Conservation (phyloP, 768 basidiomycete species). For the Kwoniella mangroviensis region DNA sequence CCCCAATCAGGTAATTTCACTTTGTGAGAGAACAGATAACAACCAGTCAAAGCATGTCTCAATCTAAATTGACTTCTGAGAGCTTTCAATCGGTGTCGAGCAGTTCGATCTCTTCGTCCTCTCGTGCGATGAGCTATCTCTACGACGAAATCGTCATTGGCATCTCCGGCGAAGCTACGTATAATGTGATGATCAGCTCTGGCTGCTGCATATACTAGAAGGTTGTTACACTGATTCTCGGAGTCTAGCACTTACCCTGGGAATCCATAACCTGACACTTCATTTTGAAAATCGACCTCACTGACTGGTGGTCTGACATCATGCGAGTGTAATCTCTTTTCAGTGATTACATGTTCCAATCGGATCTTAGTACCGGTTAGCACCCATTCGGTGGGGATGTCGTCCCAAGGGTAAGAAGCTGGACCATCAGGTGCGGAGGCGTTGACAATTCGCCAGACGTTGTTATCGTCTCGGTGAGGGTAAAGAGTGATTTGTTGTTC, state of each 20-base stretch:
- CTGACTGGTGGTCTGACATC: slow-evolving; percentile 92
- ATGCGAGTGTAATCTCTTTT: slow-evolving; percentile 91
- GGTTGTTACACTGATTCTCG: too few species aligned
- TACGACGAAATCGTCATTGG: slow-evolving; percentile 85
- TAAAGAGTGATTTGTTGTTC: slow-evolving; percentile 99
- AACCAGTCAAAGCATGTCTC: slow-evolving; percentile 82
- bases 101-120: slow-evolving; percentile 63
- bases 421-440: slow-evolving; percentile 63
- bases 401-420: slow-evolving; percentile 63
- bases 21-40: slow-evolving; percentile 97
- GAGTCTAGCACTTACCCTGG: too few species aligned
- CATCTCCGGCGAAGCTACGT: slow-evolving; percentile 72
- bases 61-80: slow-evolving; percentile 81
- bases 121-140: slow-evolving; percentile 75
- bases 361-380: slow-evolving; percentile 73
- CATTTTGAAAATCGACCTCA: slow-evolving; percentile 99
- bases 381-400: slow-evolving; percentile 68
- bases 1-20: slow-evolving; percentile 98
- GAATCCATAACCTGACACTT: slow-evolving; percentile 93
- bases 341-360: slow-evolving; percentile 76
- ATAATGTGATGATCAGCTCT: slow-evolving; percentile 4
- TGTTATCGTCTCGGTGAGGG: slow-evolving; percentile 96
- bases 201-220: too few species aligned
- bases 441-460: slow-evolving; percentile 85
- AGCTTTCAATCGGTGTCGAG: slow-evolving; percentile 73